Conservation (phyloP, 192 early-diverging fungal species). For the Entomortierella chlamydospora region DNA sequence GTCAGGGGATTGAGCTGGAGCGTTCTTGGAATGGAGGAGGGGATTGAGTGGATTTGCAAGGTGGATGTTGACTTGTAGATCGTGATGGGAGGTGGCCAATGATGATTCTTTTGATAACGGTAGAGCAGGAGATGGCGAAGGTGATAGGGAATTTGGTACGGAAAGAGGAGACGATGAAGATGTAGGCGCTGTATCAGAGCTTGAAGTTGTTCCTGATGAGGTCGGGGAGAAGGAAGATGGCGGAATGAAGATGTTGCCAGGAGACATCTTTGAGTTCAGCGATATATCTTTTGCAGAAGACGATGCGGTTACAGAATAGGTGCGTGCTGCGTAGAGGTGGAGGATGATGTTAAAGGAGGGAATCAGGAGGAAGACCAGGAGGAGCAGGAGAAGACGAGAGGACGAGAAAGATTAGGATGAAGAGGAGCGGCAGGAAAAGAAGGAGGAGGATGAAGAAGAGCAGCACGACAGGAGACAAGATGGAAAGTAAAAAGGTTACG, state of each 20-base stretch:
- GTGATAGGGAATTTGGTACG: constrained; percentile 14
- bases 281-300: constrained; percentile 5
- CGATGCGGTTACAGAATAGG: background rate
- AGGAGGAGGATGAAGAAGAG: constrained; percentile 11
- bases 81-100: background rate
- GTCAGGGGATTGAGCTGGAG: background rate
- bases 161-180: constrained; percentile 13
- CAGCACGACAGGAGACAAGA: background rate
- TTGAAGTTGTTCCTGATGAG: constrained; percentile 16
- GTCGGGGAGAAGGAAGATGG: constrained; percentile 8
- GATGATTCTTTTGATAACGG: background rate
- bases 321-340: background rate
- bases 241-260: constrained; percentile 9
- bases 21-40: background rate
- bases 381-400: constrained; percentile 6
- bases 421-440: constrained; percentile 16
- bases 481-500: background rate
- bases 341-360: constrained; percentile 6
- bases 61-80: background rate
- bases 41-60: background rate
- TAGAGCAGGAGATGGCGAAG: constrained; percentile 3
- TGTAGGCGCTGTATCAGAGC: constrained; percentile 1
- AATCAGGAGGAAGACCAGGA: constrained; percentile 23
- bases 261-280: constrained; percentile 21
- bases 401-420: constrained; percentile 15